A percentile compares a stretch with the other conserved stretches of the same genome.
These are phyloP conservation scores for Penicillium steckii DNA, from an alignment of 495 filamentous ascomycete species.

Conservation along the genomic window DNA sequence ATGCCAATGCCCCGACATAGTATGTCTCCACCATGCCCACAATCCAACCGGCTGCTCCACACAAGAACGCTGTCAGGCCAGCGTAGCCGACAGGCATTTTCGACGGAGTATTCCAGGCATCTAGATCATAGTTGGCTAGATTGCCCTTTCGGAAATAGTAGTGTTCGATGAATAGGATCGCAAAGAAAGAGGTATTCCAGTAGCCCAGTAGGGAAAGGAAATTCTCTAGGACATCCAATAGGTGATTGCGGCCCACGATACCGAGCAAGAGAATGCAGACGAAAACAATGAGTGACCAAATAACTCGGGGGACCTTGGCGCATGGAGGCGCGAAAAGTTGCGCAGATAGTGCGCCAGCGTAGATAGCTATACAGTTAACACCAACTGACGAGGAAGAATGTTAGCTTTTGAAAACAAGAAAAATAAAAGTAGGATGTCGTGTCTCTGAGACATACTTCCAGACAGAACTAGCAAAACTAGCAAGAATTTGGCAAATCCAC, in stretches of 20 bases:
- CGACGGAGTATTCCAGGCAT: conserved; percentile 33
- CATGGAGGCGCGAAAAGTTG: conserved; percentile 43
- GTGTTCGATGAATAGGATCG: conserved; percentile 60
- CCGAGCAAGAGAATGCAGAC: conserved; percentile 38
- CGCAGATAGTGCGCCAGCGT: conserved; percentile 37
- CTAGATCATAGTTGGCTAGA: conserved; percentile 40
- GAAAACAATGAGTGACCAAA: conserved; percentile 44
- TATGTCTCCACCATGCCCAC: conserved; percentile 42
- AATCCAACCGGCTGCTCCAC: conserved; percentile 34
- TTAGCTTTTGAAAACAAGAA: not conserved
- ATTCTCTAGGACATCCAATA: conserved; percentile 44
- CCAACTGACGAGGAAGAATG: conserved; percentile 17
- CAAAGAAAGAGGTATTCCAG: conserved; percentile 57
- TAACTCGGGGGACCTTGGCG: conserved; percentile 37
- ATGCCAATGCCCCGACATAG: conserved; percentile 28
- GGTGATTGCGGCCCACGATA: conserved; percentile 38
- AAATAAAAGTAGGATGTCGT: not conserved
- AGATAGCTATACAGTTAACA: conserved; percentile 45
- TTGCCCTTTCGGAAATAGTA: conserved; percentile 55
- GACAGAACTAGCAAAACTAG: conserved; percentile 55
- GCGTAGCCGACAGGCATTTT: conserved; percentile 32
- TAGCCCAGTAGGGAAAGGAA: conserved; percentile 61
- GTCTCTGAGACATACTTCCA: conserved; percentile 24
- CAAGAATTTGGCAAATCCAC: conserved; percentile 58
- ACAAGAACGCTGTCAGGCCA: conserved; percentile 29